Base-by-base conservation (phyloP, 345 rosid genomes). In the Ceriops zippeliana region DNA sequence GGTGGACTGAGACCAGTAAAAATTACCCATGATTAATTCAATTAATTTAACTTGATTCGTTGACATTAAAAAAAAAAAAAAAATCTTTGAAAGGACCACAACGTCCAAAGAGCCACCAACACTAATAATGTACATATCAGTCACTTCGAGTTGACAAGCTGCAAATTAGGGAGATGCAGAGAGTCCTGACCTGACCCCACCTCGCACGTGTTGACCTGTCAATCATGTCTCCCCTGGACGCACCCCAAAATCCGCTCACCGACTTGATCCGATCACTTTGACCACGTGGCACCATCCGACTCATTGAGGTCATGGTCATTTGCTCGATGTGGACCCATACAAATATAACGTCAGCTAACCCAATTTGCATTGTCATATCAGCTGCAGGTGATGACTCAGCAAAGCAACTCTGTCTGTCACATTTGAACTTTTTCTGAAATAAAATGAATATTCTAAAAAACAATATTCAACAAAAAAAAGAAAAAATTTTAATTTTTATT, bases 271-370 rank as follows among this genome's bases (percentile, higher is more conserved):
- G 16, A 59, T 6, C 3, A 30, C 20, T 6, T 2, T 16, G 1
- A 58, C 51, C 66, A 70, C 52, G 19, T 61, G 73, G 66, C 61
- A 7, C 15, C 0, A 61, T 21, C 60, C 3, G 2, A 22, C 17
- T 60, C 13, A 60, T 51, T 32, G 35, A 7, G 16, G 66, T 69
- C 47, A 7, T 52, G 22, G 35, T 61, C 52, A 15, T 27, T 70
- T 70, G 34, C 73, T 34, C 52, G 66, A 70, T 70, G 66, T 70
- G 73, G 66, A 69, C 73, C 73, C 73, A 61, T 24, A 34, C 66
- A 69, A 30, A 30, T 57, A 6, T 53, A 24, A 27, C n/a, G 58
- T 27, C 59, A 27, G 35, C 38, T 4, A 54, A 54, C 37, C 57
- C 65, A 27, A 70, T 61, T n/a, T 22, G 66, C 62, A 59, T 49